Evolutionary conservation across 371 early-diverging fungal genomes (phyloP).

Genomic region (Syncephalastrum sp.): DNA sequence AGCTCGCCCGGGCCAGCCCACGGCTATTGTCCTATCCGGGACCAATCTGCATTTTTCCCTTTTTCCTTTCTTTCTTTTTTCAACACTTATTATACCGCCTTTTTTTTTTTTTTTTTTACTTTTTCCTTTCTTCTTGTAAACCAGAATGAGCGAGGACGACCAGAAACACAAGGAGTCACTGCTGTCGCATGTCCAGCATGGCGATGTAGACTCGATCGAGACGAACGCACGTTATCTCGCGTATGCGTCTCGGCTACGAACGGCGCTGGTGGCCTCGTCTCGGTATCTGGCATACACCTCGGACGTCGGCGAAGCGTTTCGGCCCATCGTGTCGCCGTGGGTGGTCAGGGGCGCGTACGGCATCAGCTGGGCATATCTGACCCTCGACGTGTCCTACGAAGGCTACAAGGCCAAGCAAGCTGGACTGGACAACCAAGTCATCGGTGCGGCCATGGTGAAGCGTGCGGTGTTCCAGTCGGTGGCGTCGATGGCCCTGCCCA

Average conservation of each 20-base stretch:
- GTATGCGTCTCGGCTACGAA: constrained; percentile 64
- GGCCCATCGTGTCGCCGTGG: constrained; percentile 62
- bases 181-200: constrained; percentile 20
- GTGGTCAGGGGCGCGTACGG: constrained; percentile 68
- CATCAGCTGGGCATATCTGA: constrained; percentile 64
- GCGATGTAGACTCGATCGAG: constrained; percentile 54
- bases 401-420: constrained; percentile 64
- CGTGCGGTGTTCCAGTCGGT: constrained; percentile 71
- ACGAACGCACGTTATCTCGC: constrained; percentile 66
- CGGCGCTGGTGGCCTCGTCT: constrained; percentile 51
- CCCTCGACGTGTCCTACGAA: constrained; percentile 68
- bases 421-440: constrained; percentile 46
- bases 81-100: no score
- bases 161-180: not conserved
- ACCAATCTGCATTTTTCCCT: no score
- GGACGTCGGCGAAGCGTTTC: constrained; percentile 79
- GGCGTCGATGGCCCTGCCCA: constrained; percentile 73
- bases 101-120: no score
- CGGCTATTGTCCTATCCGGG: no score
- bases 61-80: no score
- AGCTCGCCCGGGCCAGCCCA: no score
- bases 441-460: constrained; percentile 61
- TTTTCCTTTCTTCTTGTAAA: no score
- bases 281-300: constrained; percentile 20
- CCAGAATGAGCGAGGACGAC: no score